Base-by-base conservation (phyloP, 2,329 filamentous ascomycete genomes). In the Monilinia fructicola region DNA sequence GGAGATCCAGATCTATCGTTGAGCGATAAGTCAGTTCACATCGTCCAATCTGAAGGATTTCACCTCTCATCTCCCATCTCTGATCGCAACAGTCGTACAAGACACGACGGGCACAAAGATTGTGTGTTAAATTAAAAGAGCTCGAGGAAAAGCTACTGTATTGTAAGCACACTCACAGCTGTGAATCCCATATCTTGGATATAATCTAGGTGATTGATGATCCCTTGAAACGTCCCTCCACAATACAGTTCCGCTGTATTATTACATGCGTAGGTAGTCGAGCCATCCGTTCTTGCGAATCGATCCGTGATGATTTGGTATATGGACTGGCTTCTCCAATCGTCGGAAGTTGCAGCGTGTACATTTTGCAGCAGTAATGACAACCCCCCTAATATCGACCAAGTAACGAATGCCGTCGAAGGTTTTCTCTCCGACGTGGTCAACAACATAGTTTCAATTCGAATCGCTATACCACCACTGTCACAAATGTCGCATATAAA, bases 191-290 rank as follows among this genome's bases (percentile, higher is more conserved):
- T 78, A 54, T 74, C 74, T 67, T 81, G 78, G 67, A 82, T 81
- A 69, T 82, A 82, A 71, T 81, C 80, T 54, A 82, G 74, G 31
- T 78, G 71, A 64, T 80, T 77, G 26, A 78, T 79, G 56, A 84
- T 78, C 6, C 82, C 82, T 54, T 74, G 68, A 72, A 77, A 84
- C 10, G 78, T 79, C 35, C 81, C 81, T 59, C 81, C 80, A 65
- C 81, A 83, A 72, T 82, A 83, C 31, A 46, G 73, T 75, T 54
- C 12, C 2, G 7, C 70, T 54, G 74, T 71, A 21, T 64, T 46
- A 54, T 70, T 69, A 64, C 76, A 77, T 31, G 66, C 31, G 10
- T 70, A 73, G 10, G 75, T 74, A 18, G 73, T 76, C 28, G 76
- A 76, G 7, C 75, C 76, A 61, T 77, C 72, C 1, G 73, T 74